Base-by-base conservation (phyloP, 139 green algal genomes). In the Chlamydomonas eustigma region DNA sequence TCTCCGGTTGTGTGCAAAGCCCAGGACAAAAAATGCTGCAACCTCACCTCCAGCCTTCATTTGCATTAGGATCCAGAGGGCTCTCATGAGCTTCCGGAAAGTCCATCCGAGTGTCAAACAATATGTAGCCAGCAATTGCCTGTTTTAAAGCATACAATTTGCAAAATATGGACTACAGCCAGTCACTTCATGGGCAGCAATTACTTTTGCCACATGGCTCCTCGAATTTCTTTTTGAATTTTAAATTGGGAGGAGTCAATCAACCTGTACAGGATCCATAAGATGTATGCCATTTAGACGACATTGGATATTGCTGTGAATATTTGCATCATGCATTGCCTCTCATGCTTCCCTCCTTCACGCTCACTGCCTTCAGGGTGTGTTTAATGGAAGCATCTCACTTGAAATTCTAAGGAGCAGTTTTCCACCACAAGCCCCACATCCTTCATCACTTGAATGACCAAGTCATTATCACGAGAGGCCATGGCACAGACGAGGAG, bases 41-140 rank as follows among this genome's bases (percentile, higher is more conserved):
- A 5, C 58, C 73, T 1, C 66, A 75, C 75, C 75, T 69, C 75
- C 75, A 80, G 1, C 75, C 75, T 24, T 63, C 66, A 39, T 80
- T 65, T n/a, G 83, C 83, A 4, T 75, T 58, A 0, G 71, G 64
- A 72, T 83, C 44, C 64, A 85, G 28, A 0, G 84, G 84, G 25
- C 78, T 78, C 81, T 85, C 68, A 22, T 71, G 50, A 4, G 84
- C 84, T 52, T 89, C 84, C 18, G 76, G 37, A 5, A 89, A 75
- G 79, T 89, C 84, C 84, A 89, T 89, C 50, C 84, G 78, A 8
- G 81, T 87, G 74, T 89, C 84, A 70, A 87, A 89, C 64, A 89
- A 50, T 65, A 89, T 89, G 73, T 84, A 83, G 32, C 44, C 77
- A 0, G 79, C 78, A 1, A 70, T 75, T 1, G 79, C 83, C 35